Conservation (phyloP, 306 rosid species). For the Alnus glutinosa region DNA sequence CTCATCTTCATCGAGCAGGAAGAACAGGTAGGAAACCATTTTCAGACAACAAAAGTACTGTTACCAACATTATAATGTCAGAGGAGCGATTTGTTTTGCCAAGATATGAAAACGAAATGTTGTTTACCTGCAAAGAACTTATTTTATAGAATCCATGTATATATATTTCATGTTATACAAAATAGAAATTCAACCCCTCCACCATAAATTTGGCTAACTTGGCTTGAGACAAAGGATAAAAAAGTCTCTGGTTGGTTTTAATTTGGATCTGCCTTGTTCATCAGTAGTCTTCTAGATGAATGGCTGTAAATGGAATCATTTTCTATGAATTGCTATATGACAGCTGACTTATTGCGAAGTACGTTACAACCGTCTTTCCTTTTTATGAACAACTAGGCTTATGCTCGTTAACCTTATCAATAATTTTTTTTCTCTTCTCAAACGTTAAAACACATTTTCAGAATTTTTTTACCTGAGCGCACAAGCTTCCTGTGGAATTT, state of each 20-base stretch:
- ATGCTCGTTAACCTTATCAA: no score
- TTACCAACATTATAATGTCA: slow-evolving; percentile 64
- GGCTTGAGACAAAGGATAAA: background rate
- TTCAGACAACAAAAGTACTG: slow-evolving; percentile 65
- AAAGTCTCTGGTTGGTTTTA: background rate
- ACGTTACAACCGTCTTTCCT: no score
- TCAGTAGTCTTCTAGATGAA: no score
- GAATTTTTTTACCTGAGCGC: no score
- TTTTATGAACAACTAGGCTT: no score
- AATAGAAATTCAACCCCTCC: background rate
- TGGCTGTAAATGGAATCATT: background rate
- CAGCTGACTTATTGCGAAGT: no score
- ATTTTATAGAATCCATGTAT: slow-evolving; percentile 33
- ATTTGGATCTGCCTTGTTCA: background rate
- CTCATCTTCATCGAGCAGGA: slow-evolving; percentile 96
- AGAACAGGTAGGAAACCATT: slow-evolving; percentile 91
- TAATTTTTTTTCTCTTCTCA: no score
- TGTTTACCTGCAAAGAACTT: slow-evolving; percentile 67
- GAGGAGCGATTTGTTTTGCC: slow-evolving; percentile 85
- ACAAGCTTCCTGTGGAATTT: no score
- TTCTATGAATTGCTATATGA: no score
- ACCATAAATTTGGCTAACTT: background rate
- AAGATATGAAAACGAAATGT: slow-evolving; percentile 78
- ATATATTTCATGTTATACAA: slow-evolving; percentile 2
- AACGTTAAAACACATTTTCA: no score